Evolutionary conservation across 192 early-diverging fungal species (phyloP).

Genomic region (Linnemannia exigua): DNA sequence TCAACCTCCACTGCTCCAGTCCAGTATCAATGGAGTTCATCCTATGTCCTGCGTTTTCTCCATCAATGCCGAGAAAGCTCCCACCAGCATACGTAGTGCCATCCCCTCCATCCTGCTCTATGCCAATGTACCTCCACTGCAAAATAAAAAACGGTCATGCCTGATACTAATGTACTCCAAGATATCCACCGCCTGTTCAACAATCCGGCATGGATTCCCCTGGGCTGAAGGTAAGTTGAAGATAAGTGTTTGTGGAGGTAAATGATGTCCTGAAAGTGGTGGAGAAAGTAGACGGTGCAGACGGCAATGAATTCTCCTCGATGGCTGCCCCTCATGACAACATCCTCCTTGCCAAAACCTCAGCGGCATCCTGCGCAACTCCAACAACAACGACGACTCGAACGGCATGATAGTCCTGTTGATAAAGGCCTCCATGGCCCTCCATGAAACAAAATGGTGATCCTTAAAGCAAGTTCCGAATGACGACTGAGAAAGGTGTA

Average conservation of each 20-base stretch:
- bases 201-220: constrained; percentile 13
- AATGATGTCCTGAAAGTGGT: background rate
- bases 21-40: background rate
- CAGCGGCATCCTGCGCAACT: background rate
- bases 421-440: background rate
- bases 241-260: background rate
- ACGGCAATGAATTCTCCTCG: background rate
- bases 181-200: background rate
- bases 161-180: background rate
- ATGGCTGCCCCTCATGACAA: background rate
- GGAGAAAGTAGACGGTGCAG: background rate
- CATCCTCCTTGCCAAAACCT: background rate
- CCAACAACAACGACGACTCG: background rate
- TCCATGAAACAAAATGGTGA: background rate
- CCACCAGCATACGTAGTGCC: background rate
- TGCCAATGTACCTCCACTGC: background rate
- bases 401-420: background rate
- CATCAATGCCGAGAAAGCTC: background rate
- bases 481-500: constrained; percentile 6
- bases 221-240: background rate
- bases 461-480: constrained; percentile 1
- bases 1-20: background rate
- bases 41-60: background rate
- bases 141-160: background rate
- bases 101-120: background rate